Evolutionary conservation across 331 rosid genomes (phyloP).

Genomic region (Rosa hybrid): DNA sequence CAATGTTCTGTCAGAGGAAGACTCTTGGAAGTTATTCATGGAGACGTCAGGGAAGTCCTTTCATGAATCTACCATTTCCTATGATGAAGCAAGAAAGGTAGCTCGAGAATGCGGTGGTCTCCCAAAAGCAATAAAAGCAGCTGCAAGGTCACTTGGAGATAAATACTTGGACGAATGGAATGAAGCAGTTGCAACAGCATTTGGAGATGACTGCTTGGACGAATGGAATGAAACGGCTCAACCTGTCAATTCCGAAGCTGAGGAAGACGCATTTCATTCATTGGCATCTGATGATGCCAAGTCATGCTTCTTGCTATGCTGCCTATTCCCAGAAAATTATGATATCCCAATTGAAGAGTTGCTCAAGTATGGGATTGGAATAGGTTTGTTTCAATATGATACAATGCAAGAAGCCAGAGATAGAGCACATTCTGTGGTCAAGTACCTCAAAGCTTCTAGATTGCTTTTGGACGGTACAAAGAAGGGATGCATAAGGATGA

Average conservation of each 20-base stretch:
- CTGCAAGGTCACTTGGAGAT: constrained; percentile 17
- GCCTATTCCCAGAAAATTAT: constrained; percentile 20
- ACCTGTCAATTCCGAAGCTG: not conserved
- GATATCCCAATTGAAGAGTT: constrained; percentile 7
- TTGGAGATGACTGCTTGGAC: constrained; percentile 4
- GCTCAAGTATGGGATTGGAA: constrained; percentile 15
- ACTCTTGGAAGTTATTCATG: constrained; percentile 16
- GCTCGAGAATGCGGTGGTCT: constrained; percentile 18
- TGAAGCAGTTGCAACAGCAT: constrained; percentile 14
- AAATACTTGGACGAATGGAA: constrained; percentile 18
- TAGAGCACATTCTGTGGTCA: not conserved
- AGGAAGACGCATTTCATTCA: not conserved
- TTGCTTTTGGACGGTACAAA: constrained; percentile 5
- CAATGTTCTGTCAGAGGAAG: not conserved
- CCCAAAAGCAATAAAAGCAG: constrained; percentile 19
- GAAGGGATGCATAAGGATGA: constrained; percentile 12
- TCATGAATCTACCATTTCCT: not conserved
- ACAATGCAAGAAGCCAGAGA: constrained; percentile 17
- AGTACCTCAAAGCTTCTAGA: constrained; percentile 6
- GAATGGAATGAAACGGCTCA: not conserved
- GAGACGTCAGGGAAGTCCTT: constrained; percentile 6
- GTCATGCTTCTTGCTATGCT: constrained; percentile 15
- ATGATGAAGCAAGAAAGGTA: constrained; percentile 3
- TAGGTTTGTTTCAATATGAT: constrained; percentile 10
- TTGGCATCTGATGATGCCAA: not conserved